These are phyloP conservation scores for Candida ficus DNA, from an alignment of 805 yeast species.

Conservation along the genomic window DNA sequence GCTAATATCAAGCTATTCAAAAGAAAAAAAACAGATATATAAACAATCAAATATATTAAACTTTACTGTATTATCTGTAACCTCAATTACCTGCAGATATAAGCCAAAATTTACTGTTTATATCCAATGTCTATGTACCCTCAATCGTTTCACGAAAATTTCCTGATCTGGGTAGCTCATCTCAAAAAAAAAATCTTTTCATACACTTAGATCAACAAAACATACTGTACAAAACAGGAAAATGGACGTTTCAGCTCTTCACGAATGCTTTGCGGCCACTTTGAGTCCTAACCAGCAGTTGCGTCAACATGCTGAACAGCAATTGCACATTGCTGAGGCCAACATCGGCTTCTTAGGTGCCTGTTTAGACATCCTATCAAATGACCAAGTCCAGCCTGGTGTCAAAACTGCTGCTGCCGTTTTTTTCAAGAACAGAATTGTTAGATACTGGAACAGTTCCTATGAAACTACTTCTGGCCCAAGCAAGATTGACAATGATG, in stretches of 20 bases:
- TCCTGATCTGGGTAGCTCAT: background rate
- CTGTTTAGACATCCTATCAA: constrained; percentile 68
- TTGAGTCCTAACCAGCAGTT: constrained; percentile 57
- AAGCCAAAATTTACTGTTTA: too few species aligned
- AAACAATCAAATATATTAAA: too few species aligned
- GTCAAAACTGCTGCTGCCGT: constrained; percentile 74
- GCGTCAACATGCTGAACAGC: constrained; percentile 66
- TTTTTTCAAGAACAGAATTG: constrained; percentile 71
- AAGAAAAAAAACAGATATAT: too few species aligned
- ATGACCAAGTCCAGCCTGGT: constrained; percentile 43
- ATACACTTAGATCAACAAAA: background rate
- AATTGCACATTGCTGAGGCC: constrained; percentile 51
- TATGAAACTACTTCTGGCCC: constrained; percentile 27
- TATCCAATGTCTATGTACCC: too few species aligned
- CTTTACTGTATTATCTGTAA: too few species aligned
- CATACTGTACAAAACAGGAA: background rate
- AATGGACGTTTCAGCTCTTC: constrained; percentile 67
- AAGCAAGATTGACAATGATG: constrained; percentile 52
- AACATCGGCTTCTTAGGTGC: constrained; percentile 76
- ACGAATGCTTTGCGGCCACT: constrained; percentile 76
- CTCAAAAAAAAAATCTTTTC: background rate
- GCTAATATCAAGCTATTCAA: too few species aligned
- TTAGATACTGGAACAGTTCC: constrained; percentile 50
- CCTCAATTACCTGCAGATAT: too few species aligned
- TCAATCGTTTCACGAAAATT: background rate